Evolutionary conservation across 2,329 filamentous ascomycete species (phyloP).

Genomic region (Aspergillus pseudotamarii): DNA sequence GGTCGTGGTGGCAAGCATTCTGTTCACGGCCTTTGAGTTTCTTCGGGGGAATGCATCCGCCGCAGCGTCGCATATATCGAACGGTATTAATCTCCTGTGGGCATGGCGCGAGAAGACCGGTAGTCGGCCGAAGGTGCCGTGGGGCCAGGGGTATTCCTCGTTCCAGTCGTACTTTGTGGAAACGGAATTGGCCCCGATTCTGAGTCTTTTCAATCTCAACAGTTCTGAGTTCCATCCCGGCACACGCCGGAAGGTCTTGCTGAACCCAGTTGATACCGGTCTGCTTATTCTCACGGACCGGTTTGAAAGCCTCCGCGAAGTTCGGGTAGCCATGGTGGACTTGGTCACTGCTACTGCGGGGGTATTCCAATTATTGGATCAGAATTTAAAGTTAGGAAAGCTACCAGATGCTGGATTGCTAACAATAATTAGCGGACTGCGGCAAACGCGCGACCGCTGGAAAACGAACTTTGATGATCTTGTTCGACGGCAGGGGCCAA

Average conservation of each 20-base stretch:
- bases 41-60: constrained; percentile 32
- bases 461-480: constrained; percentile 16
- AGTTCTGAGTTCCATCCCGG: constrained; percentile 9
- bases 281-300: neutral
- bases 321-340: constrained; percentile 17
- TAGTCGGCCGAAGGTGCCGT: neutral
- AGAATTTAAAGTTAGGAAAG: neutral
- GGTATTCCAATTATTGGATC: constrained; percentile 7
- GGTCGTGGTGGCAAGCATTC: constrained; percentile 60
- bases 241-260: constrained; percentile 9
- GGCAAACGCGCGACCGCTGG: constrained; percentile 9
- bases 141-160: neutral
- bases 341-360: constrained; percentile 13
- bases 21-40: constrained; percentile 67
- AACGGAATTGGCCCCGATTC: constrained; percentile 20
- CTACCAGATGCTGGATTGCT: neutral
- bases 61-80: constrained; percentile 21
- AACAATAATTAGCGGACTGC: neutral
- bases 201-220: constrained; percentile 20
- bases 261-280: constrained; percentile 7
- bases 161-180: constrained; percentile 20
- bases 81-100: constrained; percentile 20
- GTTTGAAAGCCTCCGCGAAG: constrained; percentile 18
- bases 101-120: constrained; percentile 16
- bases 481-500: neutral